A percentile compares a stretch with the other conserved stretches of the same genome.
Evolutionary conservation across 106 monocot species (phyloP).

Genomic region (Allium sativum): DNA sequence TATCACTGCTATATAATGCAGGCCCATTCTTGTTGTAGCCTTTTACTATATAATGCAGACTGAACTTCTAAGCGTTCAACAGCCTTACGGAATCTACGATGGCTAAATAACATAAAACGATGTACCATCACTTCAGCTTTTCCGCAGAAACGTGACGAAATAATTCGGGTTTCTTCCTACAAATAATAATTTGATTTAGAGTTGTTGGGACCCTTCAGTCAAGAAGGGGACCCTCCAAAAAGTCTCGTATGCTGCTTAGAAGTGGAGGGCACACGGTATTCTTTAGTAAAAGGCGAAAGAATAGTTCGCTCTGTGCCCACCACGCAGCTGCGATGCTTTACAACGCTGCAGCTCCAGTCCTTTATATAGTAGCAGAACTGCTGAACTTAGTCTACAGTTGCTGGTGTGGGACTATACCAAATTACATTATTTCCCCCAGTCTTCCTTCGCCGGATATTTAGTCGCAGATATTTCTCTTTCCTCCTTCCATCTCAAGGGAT

Average conservation of each 20-base stretch:
- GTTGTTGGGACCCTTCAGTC: background rate
- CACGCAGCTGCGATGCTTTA: slow-evolving; percentile 31
- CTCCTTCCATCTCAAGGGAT: no score
- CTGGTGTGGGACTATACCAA: slow-evolving; percentile 2
- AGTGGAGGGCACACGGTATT: slow-evolving; percentile 44
- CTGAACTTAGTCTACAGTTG: background rate
- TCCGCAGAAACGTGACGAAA: no score
- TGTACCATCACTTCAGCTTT: no score
- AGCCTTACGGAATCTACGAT: no score
- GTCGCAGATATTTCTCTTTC: background rate
- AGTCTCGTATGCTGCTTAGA: slow-evolving; percentile 1
- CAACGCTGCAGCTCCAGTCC: no score
- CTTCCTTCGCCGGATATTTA: background rate
- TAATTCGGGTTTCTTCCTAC: no score
- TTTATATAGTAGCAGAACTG: background rate
- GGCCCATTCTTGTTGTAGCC: no score
- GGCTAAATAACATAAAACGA: no score
- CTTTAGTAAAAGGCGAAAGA: slow-evolving; percentile 84
- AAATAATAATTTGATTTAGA: background rate
- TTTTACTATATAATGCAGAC: no score
- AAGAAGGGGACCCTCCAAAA: background rate
- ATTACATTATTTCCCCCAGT: background rate
- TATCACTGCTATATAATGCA: no score
- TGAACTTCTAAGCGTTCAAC: no score
- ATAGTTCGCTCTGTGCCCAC: slow-evolving; percentile 57